Evolutionary conservation across 257 asterid species (phyloP), one percentile per base, ranked within the genome.

Genomic region (Oldenlandia corymbosa): DNA sequence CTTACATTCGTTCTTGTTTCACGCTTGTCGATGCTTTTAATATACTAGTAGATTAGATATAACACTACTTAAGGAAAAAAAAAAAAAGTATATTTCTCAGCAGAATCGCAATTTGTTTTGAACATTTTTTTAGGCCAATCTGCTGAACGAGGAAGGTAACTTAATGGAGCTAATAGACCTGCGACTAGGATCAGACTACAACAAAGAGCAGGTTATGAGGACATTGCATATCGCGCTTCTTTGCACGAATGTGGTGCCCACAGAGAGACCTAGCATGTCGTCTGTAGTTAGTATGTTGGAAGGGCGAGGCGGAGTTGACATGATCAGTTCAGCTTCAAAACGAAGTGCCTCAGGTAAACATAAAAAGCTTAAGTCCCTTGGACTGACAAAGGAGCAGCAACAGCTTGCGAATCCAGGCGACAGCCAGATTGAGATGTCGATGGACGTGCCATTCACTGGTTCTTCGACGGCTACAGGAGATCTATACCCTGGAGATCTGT

Each of bases 221-320:
- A 68, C 84, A 26, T 75, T 87, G 53, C 67, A 72, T 26, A 64
- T 87, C 20, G 91, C 75, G 7, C 85, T 87, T 51, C 81, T 34
- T 6, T 86, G 95, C 77, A 70, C 95, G 7, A 68, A 77, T 53
- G 66, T 53, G 3, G 61, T 72, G 10, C 67, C 86, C 2, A 58
- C 82, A 0, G 81, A 64, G 52, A 80, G 95, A 68, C 95, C 95
- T 23, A 77, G 28, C 12, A 87, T 87, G 91, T 82, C 95, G 1
- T 69, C 70, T 0, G 89, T 80, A 20, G 86, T 87, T 20, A 78
- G 89, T 80, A 76, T 84, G 72, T 84, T 87, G 1, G 95, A 82
- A 66, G 87, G 91, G 14, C 71, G 57, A 49, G n/a, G n/a, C n/a
- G n/a, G n/a, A n/a, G n/a, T n/a, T 62, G 52, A 30, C 71, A 71